phyloP scores from a whole-genome alignment of 139 green algal species.

The Penium margaritaceum region DNA sequence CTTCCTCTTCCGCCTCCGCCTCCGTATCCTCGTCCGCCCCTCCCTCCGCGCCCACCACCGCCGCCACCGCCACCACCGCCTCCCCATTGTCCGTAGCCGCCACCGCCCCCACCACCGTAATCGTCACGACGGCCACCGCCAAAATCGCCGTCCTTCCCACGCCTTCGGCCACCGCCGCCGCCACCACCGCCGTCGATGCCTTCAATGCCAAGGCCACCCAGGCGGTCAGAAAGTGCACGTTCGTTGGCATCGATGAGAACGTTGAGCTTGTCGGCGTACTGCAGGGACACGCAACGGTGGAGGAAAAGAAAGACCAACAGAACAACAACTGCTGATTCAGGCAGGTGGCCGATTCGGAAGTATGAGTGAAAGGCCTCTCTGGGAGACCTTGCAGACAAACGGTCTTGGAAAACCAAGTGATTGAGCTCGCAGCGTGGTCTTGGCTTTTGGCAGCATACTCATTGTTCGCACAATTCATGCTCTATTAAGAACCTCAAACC shows the following conservation, averaged over 20 bases:
- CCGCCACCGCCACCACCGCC: conserved; percentile 46
- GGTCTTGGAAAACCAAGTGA: too few relatives aligned
- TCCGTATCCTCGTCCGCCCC: conserved; percentile 2
- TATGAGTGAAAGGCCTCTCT: too few relatives aligned
- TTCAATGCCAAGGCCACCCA: neutral
- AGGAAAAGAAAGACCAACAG: too few relatives aligned
- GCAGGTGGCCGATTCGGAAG: too few relatives aligned
- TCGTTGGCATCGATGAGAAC: conserved; percentile 89
- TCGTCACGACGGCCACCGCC: conserved; percentile 41
- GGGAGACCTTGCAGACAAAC: too few relatives aligned
- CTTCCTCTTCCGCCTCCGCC: conserved; percentile 4
- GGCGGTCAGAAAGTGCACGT: conserved; percentile 53
- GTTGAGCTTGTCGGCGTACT: conserved; percentile 38
- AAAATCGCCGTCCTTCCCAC: conserved; percentile 9
- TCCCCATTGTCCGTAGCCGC: conserved; percentile 37
- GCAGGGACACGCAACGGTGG: neutral
- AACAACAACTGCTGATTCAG: too few relatives aligned
- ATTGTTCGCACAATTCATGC: too few relatives aligned
- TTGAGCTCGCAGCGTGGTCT: too few relatives aligned
- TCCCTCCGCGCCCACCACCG: conserved; percentile 24
- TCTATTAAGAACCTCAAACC: too few relatives aligned
- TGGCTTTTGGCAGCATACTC: too few relatives aligned
- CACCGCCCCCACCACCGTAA: conserved; percentile 11
- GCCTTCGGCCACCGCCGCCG: conserved; percentile 14
- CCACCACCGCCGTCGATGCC: too few relatives aligned